phyloP scores from a whole-genome alignment of 805 yeast species.

The Yarrowia sp. region DNA sequence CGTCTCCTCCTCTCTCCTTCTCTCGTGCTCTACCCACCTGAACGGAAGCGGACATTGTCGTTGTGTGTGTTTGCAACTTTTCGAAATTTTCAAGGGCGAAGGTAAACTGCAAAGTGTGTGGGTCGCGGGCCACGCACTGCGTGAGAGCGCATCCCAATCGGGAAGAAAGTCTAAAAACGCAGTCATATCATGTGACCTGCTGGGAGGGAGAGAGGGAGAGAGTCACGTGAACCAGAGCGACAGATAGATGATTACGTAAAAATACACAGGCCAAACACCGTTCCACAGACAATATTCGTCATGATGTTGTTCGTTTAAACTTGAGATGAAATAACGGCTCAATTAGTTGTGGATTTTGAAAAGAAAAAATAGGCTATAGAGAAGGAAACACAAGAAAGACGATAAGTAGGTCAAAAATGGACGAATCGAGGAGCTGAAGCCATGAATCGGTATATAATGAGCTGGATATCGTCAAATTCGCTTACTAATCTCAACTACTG shows the following conservation, averaged over 20 bases:
- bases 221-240: background rate
- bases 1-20: background rate
- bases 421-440: no score
- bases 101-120: constrained; percentile 38
- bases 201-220: background rate
- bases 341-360: no score
- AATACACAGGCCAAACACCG: background rate
- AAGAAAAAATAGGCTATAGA: no score
- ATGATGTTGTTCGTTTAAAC: no score
- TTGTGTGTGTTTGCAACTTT: constrained; percentile 31
- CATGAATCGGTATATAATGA: no score
- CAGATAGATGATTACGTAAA: background rate
- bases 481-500: no score
- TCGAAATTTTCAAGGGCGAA: constrained; percentile 30
- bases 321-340: no score
- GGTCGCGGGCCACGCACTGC: constrained; percentile 26
- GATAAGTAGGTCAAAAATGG: no score
- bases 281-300: no score
- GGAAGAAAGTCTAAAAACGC: constrained; percentile 36
- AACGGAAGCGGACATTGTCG: constrained; percentile 39
- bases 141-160: constrained; percentile 28
- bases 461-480: no score
- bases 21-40: constrained; percentile 29
- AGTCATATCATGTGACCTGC: constrained; percentile 36
- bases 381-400: no score